phyloP scores from a whole-genome alignment of 2,329 filamentous ascomycete genomes.

The Chaetomiaceae sp. region DNA sequence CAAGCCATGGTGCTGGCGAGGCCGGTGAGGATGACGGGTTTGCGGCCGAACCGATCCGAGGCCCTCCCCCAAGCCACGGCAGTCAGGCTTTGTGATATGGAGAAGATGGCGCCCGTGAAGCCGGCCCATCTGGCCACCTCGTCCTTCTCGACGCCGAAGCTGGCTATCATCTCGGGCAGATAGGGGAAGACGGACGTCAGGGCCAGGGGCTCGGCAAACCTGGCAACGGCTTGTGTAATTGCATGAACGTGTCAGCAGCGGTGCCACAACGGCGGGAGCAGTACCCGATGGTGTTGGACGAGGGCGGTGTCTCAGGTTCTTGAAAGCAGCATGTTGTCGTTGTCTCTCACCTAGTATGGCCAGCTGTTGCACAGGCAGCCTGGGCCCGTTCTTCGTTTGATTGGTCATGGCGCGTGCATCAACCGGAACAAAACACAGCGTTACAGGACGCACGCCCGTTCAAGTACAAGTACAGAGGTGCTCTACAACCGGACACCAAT shows the following conservation, averaged over 20 bases:
- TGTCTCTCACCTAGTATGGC: constrained; percentile 62
- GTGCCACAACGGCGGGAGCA: background rate
- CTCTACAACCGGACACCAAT: too few species aligned
- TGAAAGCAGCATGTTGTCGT: too few species aligned
- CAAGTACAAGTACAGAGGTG: too few species aligned
- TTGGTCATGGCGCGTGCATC: constrained; percentile 19
- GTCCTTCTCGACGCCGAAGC: constrained; percentile 64
- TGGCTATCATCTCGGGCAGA: constrained; percentile 76
- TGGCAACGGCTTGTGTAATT: constrained; percentile 56
- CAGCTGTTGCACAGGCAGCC: constrained; percentile 71
- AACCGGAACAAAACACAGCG: background rate
- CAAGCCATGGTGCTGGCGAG: constrained; percentile 73
- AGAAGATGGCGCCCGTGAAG: constrained; percentile 65
- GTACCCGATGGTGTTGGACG: too few species aligned
- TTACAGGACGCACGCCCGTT: too few species aligned
- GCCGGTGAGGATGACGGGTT: constrained; percentile 70
- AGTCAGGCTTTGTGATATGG: constrained; percentile 63
- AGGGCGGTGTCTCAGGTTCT: too few species aligned
- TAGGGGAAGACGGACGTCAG: constrained; percentile 66
- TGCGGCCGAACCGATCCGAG: constrained; percentile 74
- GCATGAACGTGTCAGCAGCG: constrained; percentile 27
- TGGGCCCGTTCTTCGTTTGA: constrained; percentile 37
- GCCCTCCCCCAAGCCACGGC: constrained; percentile 70
- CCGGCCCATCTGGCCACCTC: constrained; percentile 78
- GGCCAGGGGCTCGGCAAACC: constrained; percentile 69